Percentiles rank a stretch among this genome's conserved stretches.
Evolutionary conservation across 495 filamentous ascomycete species (phyloP).

Genomic region (Achaetomiella virescens): DNA sequence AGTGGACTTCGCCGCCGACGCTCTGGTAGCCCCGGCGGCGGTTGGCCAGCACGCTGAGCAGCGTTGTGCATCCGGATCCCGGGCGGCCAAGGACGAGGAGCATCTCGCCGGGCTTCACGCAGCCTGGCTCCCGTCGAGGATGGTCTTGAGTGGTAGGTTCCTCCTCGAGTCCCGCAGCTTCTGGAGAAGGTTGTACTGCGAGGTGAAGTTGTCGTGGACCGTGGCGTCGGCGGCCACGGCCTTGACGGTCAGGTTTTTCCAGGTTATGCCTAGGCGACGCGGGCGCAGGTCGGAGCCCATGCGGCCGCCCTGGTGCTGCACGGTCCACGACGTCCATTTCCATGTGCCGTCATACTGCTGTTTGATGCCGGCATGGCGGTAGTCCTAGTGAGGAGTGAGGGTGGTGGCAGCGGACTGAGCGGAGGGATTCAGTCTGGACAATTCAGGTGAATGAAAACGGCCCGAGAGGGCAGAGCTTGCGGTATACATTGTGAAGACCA

Average conservation of each 20-base stretch:
- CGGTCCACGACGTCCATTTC: conserved; percentile 28
- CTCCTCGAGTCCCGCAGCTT: conserved; percentile 39
- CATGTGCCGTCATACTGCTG: background rate
- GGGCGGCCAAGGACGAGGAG: conserved; percentile 73
- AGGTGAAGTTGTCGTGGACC: conserved; percentile 42
- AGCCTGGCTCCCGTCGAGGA: conserved; percentile 51
- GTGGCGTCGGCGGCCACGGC: conserved; percentile 33
- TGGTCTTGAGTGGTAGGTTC: conserved; percentile 52
- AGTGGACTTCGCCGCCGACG: conserved; percentile 62
- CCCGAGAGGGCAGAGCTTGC: background rate
- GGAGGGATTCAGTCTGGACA: no score
- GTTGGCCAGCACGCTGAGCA: conserved; percentile 72
- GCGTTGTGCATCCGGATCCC: conserved; percentile 70
- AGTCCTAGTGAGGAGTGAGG: background rate
- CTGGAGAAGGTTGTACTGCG: conserved; percentile 49
- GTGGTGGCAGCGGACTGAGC: background rate
- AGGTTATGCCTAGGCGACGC: conserved; percentile 52
- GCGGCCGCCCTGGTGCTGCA: conserved; percentile 43
- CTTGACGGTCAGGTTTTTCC: conserved; percentile 58
- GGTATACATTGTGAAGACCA: background rate
- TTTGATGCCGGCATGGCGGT: conserved; percentile 26
- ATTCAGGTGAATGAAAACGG: background rate
- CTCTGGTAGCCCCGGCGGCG: conserved; percentile 61
- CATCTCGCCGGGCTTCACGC: conserved; percentile 66
- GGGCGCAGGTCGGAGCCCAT: conserved; percentile 43